Conservation (phyloP, 2,329 filamentous ascomycete species). For the Colletotrichum agaves region DNA sequence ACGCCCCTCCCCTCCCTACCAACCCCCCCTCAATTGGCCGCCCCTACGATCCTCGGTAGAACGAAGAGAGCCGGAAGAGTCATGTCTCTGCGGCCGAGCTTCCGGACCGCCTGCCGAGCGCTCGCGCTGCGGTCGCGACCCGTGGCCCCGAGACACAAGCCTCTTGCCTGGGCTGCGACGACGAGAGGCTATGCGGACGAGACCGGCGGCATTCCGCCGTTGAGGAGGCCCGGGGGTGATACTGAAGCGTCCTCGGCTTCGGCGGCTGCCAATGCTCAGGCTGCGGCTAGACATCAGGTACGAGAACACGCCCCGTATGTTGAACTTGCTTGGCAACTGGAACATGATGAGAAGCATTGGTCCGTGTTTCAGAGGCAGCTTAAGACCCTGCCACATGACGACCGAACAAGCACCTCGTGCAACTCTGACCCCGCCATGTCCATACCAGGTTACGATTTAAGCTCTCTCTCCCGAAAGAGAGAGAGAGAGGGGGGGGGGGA, state of each 20-base stretch:
- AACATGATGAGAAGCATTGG: constrained; percentile 87
- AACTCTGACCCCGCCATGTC: constrained; percentile 69
- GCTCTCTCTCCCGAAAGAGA: not conserved
- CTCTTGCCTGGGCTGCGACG: constrained; percentile 42
- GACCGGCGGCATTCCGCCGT: constrained; percentile 13
- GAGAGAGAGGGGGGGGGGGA: no score
- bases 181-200: constrained; percentile 45
- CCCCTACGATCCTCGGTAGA: not conserved
- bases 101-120: constrained; percentile 56
- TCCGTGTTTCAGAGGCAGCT: constrained; percentile 94
- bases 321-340: not conserved
- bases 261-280: constrained; percentile 1
- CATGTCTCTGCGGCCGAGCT: constrained; percentile 67
- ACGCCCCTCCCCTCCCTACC: not conserved
- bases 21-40: no score
- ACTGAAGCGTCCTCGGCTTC: not conserved
- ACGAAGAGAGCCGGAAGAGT: not conserved
- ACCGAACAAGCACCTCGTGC: constrained; percentile 76
- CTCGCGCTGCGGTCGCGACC: constrained; percentile 53
- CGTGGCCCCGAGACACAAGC: constrained; percentile 40
- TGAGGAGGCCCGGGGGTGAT: constrained; percentile 13
- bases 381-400: constrained; percentile 91
- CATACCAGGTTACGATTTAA: not conserved
- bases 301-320: not conserved
- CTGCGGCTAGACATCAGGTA: constrained; percentile 20